Evolutionary conservation across 1,139 yeast genomes (phyloP).

Genomic region (Pichia sp.): DNA sequence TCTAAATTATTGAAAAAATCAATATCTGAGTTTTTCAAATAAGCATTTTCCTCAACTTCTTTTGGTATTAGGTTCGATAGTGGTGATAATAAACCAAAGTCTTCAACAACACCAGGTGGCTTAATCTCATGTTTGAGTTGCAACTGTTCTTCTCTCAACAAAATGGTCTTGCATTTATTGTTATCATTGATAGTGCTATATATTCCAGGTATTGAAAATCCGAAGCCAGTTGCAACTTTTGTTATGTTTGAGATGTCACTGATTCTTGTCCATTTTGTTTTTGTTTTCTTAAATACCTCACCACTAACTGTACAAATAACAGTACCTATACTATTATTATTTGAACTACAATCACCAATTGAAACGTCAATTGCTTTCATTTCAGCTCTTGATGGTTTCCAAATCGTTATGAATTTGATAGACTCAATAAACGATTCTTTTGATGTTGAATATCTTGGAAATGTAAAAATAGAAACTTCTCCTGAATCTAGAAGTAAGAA

Average conservation of each 20-base stretch:
- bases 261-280: constrained; percentile 16
- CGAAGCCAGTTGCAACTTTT: constrained; percentile 9
- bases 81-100: constrained; percentile 48
- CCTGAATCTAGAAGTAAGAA: constrained; percentile 13
- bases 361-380: constrained; percentile 16
- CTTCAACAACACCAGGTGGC: constrained; percentile 39
- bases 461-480: constrained; percentile 10
- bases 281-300: constrained; percentile 12
- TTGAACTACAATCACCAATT: constrained; percentile 1
- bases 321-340: constrained; percentile 4
- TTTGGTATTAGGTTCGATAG: constrained; percentile 18
- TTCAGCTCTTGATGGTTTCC: constrained; percentile 17
- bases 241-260: constrained; percentile 5
- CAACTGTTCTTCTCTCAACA: constrained; percentile 54
- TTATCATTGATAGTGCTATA: background rate
- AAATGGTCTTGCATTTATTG: constrained; percentile 3
- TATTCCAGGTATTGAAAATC: constrained; percentile 2
- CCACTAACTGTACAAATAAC: constrained; percentile 15
- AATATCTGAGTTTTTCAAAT: background rate
- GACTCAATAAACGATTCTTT: constrained; percentile 10
- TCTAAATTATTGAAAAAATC: constrained; percentile 4
- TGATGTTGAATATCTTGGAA: constrained; percentile 11
- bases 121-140: constrained; percentile 43
- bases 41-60: constrained; percentile 1
- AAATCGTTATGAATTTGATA: constrained; percentile 11